Base-by-base conservation (phyloP, 192 early-diverging fungal species). In the Gaertneriomyces sp. region DNA sequence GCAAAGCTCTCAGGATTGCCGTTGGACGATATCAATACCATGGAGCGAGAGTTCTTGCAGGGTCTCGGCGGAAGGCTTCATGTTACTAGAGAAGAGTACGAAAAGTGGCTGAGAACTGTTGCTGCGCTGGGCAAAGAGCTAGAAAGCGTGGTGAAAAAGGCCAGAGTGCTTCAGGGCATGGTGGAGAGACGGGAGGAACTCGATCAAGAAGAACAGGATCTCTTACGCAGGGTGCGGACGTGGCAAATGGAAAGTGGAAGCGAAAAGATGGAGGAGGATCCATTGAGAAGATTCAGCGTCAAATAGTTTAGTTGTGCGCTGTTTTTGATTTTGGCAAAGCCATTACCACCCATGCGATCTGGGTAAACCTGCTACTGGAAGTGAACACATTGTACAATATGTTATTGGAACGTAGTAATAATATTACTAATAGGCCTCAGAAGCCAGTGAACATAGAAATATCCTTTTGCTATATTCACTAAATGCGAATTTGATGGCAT, bases 21-120 rank as follows among this genome's bases (percentile, higher is more conserved):
- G 16, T 75, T 92, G 17, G 58, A 68, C 16, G 89, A 93, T 73
- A 85, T 96, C 74, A 91, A 93, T 78, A 77, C 82, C 40, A 81
- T 89, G 76, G 94, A 96, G 77, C 77, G 85, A 42, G 87, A 85
- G 45, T 93, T 94, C 76, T 65, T 94, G 45, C 64, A 80, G 7
- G 71, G 89, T 72, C 82, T 95, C 42, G 85, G 89, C 63, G 91
- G 72, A 41, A 41, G 63, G 47, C 55, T 76, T 17, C 60, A 66
- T 64, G 60, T 68, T 16, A 53, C 47, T 5, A 43, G 66, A 38
- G 69, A 76, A n/a, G 66, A 76, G 41, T 76, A 74, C 45, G 56
- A 67, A 12, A 53, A 66, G 55, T 76, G 75, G 75, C 50, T 69
- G 44, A 25, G 60, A 44, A 66, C 45, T 9, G 63, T 76, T 19